Evolutionary conservation across 768 basidiomycete species (phyloP).

Genomic region (Coprinellus micaceus): DNA sequence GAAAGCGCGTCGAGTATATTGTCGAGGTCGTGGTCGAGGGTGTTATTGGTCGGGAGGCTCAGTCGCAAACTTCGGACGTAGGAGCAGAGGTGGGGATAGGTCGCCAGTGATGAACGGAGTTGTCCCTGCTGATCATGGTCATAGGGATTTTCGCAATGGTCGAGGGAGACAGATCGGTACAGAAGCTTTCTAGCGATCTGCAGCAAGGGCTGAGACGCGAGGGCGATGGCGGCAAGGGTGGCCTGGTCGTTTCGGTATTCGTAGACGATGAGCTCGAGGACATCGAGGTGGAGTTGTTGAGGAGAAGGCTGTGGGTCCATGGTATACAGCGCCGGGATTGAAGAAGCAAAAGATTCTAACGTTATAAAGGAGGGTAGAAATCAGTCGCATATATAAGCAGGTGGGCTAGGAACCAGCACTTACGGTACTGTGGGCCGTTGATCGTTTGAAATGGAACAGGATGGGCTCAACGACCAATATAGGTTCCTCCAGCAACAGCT

Average conservation of each 20-base stretch:
- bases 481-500: background rate
- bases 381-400: background rate
- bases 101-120: background rate
- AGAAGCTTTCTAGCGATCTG: constrained; percentile 5
- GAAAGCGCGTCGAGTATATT: background rate
- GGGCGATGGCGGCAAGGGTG: background rate
- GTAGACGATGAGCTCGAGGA: constrained; percentile 9
- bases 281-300: constrained; percentile 6
- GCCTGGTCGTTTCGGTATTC: background rate
- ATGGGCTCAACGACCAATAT: background rate
- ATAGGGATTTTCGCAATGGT: constrained; percentile 11
- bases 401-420: background rate
- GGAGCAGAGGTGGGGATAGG: background rate
- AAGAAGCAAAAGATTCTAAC: no score
- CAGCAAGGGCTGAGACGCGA: constrained; percentile 5
- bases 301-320: background rate
- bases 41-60: background rate
- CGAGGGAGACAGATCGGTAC: constrained; percentile 8
- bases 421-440: background rate
- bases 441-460: background rate
- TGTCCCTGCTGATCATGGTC: constrained; percentile 4
- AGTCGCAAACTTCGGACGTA: background rate
- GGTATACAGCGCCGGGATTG: background rate
- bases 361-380: no score
- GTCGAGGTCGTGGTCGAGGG: background rate